A percentile compares a stretch with the other conserved stretches of the same genome.
Evolutionary conservation across 2,329 filamentous ascomycete genomes (phyloP).

Genomic region (Niveomyces coronatus): DNA sequence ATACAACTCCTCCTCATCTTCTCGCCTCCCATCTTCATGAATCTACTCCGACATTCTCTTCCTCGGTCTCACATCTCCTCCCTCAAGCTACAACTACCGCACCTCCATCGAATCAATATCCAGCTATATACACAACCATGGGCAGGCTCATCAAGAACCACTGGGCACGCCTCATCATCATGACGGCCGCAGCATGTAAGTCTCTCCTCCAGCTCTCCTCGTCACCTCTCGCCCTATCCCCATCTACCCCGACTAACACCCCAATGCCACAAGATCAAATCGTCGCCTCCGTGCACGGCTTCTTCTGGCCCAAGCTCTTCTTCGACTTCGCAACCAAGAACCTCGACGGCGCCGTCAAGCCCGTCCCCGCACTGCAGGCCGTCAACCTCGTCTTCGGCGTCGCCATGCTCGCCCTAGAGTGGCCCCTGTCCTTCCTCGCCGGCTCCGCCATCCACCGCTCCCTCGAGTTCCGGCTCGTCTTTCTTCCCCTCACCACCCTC

Average conservation of each 20-base stretch:
- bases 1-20: no score
- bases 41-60: no score
- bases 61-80: no score
- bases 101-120: neutral
- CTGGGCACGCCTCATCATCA: slow-evolving; percentile 87
- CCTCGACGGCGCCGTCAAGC: slow-evolving; percentile 76
- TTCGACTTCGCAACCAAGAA: slow-evolving; percentile 94
- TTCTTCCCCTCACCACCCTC: slow-evolving; percentile 71
- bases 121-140: slow-evolving; percentile 45
- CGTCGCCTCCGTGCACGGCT: slow-evolving; percentile 69
- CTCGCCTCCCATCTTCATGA: no score
- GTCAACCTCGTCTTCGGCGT: slow-evolving; percentile 80
- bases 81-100: neutral
- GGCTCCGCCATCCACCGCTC: slow-evolving; percentile 73
- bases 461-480: slow-evolving; percentile 72
- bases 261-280: slow-evolving; percentile 78
- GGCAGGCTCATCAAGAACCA: slow-evolving; percentile 99
- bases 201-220: slow-evolving; percentile 13
- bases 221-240: neutral
- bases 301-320: slow-evolving; percentile 99
- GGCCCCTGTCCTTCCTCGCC: slow-evolving; percentile 71
- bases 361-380: slow-evolving; percentile 78
- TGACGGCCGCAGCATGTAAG: slow-evolving; percentile 72
- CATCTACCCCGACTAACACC: neutral
- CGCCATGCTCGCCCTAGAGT: slow-evolving; percentile 76